phyloP scores from a whole-genome alignment of 345 rosid genomes.

The Aurinia saxatilis region DNA sequence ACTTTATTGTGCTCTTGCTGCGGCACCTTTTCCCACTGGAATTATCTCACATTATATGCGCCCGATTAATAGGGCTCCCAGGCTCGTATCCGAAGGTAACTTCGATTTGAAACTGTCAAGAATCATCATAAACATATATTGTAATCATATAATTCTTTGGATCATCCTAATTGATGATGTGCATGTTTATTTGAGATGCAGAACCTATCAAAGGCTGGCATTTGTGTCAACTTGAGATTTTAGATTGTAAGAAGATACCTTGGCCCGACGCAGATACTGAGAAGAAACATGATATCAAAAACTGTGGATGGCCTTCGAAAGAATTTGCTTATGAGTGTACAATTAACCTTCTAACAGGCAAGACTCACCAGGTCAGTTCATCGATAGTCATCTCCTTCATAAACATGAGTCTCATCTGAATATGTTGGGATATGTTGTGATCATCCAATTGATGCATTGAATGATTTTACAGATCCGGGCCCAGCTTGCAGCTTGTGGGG shows the following conservation, averaged over 20 bases:
- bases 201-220: conserved; percentile 67
- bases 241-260: conserved; percentile 70
- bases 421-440: not conserved
- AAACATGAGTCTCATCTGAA: not conserved
- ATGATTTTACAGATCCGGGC: conserved; percentile 55
- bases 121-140: not conserved
- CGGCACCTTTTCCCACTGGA: conserved; percentile 72
- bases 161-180: not conserved
- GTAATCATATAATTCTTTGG: not conserved
- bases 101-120: not conserved
- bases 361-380: conserved; percentile 76
- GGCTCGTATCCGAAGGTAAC: conserved; percentile 75
- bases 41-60: conserved; percentile 86
- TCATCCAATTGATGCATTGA: not conserved
- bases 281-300: conserved; percentile 47
- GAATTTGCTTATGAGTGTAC: conserved; percentile 75
- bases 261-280: conserved; percentile 62
- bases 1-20: conserved; percentile 82
- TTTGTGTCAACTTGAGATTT: conserved; percentile 77
- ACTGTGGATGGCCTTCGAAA: conserved; percentile 57
- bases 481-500: conserved; percentile 83
- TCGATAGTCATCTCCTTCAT: not conserved
- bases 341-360: conserved; percentile 87
- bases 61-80: conserved; percentile 74
- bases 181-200: conserved; percentile 25